Evolutionary conservation across 768 basidiomycete species (phyloP).

Genomic region (Solioccasus polychromus): DNA sequence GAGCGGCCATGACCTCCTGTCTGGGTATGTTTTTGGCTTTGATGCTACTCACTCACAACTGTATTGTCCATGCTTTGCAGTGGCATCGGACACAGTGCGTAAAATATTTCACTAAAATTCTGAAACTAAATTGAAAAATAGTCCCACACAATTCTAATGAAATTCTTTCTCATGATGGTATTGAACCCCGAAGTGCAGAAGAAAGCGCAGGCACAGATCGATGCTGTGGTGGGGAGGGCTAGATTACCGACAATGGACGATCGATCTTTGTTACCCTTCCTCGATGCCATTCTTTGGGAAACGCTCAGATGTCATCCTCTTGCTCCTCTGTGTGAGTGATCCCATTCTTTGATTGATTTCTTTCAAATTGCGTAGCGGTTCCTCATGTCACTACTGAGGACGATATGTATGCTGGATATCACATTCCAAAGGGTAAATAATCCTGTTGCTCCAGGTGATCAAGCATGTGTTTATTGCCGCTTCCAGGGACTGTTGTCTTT

Average conservation of each 20-base stretch:
- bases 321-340: slow-evolving; percentile 6
- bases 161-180: slow-evolving; percentile 12
- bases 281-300: slow-evolving; percentile 10
- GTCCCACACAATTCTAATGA: neutral
- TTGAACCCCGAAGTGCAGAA: slow-evolving; percentile 6
- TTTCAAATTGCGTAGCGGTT: neutral
- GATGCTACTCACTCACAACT: too few relatives aligned
- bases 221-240: slow-evolving; percentile 3
- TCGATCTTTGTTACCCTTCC: slow-evolving; percentile 1
- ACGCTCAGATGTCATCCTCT: slow-evolving; percentile 1
- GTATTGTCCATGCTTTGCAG: too few relatives aligned
- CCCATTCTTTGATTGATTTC: neutral
- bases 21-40: too few relatives aligned
- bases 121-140: neutral
- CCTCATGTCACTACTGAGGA: slow-evolving; percentile 5
- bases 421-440: slow-evolving; percentile 8
- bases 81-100: slow-evolving; percentile 11
- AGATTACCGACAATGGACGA: slow-evolving; percentile 10
- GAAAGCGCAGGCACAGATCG: slow-evolving; percentile 13
- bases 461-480: neutral
- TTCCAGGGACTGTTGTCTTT: slow-evolving; percentile 1
- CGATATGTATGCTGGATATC: slow-evolving; percentile 6
- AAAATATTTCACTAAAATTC: neutral
- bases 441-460: too few relatives aligned
- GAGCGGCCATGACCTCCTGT: too few relatives aligned